These are phyloP conservation scores for Blastobotrys raffinosifermentans DNA, from an alignment of 1,139 yeast genomes.

Conservation along the genomic window DNA sequence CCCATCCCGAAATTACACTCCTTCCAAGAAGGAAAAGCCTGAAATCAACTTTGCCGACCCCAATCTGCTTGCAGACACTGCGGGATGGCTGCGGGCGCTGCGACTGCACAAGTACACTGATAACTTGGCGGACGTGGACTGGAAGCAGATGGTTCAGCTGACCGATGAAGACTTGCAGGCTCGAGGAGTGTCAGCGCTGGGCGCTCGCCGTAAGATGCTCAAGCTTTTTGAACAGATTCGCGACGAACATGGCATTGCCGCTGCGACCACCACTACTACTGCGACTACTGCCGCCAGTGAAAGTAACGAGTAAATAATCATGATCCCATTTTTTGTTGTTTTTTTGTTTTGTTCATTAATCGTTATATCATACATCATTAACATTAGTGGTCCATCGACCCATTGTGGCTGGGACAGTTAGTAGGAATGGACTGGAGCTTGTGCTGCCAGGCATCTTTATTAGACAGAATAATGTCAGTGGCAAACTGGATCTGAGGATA, in stretches of 20 bases:
- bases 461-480: slow-evolving; percentile 41
- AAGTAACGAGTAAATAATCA: no score
- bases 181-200: slow-evolving; percentile 86
- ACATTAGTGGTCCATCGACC: no score
- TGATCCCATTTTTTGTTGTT: no score
- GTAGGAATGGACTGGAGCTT: no score
- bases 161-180: slow-evolving; percentile 64
- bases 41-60: slow-evolving; percentile 45
- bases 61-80: slow-evolving; percentile 67
- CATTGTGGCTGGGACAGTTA: no score
- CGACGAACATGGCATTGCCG: slow-evolving; percentile 37
- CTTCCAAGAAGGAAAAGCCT: slow-evolving; percentile 34
- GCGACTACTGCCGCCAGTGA: no score
- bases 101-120: slow-evolving; percentile 92
- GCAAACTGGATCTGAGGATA: slow-evolving; percentile 30
- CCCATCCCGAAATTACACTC: background rate
- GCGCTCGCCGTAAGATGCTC: slow-evolving; percentile 86
- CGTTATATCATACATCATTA: no score
- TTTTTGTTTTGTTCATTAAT: slow-evolving; percentile 1
- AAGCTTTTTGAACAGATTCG: slow-evolving; percentile 85
- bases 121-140: slow-evolving; percentile 63
- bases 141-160: slow-evolving; percentile 73
- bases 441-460: slow-evolving; percentile 41
- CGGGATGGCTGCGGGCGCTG: slow-evolving; percentile 86
- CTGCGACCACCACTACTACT: no score